Evolutionary conservation across 192 early-diverging fungal genomes (phyloP), one percentile per base, ranked within the genome.

Genomic region (Phlyctochytrium bullatum): DNA sequence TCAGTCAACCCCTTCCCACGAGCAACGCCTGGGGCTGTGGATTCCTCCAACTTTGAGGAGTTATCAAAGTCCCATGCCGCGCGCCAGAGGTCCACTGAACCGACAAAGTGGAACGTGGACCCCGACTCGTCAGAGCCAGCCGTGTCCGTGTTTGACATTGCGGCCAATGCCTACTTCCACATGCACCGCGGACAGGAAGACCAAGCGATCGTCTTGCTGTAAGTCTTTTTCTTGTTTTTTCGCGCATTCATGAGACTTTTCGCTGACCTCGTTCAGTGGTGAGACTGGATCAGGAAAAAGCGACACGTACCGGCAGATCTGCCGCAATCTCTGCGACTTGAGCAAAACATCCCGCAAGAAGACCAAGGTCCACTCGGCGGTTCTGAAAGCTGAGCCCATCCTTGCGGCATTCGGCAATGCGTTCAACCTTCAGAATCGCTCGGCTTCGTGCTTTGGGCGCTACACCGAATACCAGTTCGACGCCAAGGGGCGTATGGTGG

Each of bases 401-500:
- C 68, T 94, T 17, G 68, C 81, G 3, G 89, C 91, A 2, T 94
- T 98, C 64, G 87, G 88, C 30, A 86, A 84, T 47, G 84, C 90
- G n/a, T 64, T 75, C 64, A 92, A 91, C 3, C 66, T 72, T 12
- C 70, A 79, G 52, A 90, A 91, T 66, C 72, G 59, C 30, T 80
- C 81, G 69, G 88, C 93, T 0, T 88, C 89, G 23, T 82, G 89
- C 54, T 88, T 79, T 34, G 88, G 86, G 6, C 72, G 86, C 56
- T 97, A 89, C 79, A 80, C 88, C 33, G 93, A 97, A 73, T 81
- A 92, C 65, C 95, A 98, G 79, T 98, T 93, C 73, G 88, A 88
- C 73, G 89, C 88, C 36, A 72, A 88, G 33, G 92, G 94, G 47
- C 83, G 86, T 20, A 84, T 98, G 66, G 72, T 89, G 4, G 96